Evolutionary conservation across 169 alveolate species (phyloP), one percentile per base, ranked within the genome.

Genomic region (Cryptosporidium parvum): DNA sequence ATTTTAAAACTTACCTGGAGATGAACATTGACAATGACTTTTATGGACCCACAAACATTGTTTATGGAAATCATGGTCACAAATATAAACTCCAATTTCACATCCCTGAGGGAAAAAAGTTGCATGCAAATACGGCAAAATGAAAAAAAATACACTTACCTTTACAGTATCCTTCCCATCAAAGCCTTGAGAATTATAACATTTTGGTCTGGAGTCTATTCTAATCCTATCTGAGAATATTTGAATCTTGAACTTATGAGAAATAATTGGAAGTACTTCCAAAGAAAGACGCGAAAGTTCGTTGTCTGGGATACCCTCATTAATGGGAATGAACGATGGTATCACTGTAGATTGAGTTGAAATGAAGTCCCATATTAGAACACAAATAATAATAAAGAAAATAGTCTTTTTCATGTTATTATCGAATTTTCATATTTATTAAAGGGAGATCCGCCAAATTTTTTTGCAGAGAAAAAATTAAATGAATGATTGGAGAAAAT

Each of bases 1-100:
- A 29, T 33, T 26, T 14, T 65, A 23, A 9, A 62, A 65, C 89
- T 65, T 44, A 80, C 89, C 70, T n/a, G 59, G 56, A 62, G 89
- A 44, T 23, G 89, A 80, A 51, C 89, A 80, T 80, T 80, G 89
- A 21, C 89, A 80, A 44, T 80, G 75, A 7, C 80, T 45, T 39
- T 80, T 80, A 42, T 80, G 89, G 21, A 80, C 70, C 89, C 89
- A 80, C 23, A 80, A 33, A 62, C 89, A 80, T 51, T 80, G 75
- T 62, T 80, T 80, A 69, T 80, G 89, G 9, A 80, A 80, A 39
- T 42, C 75, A 39, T 42, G 21, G 39, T 80, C 75, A 62, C 89
- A 80, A 42, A 80, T 67, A n/a, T 80, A 80, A 29, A 80, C 89
- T 21, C 89, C 89, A 35, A 80, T 21, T 16, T 80, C 73, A 12